phyloP scores from a whole-genome alignment of 2,329 filamentous ascomycete species.

The Phaeosphaeriaceae sp. region DNA sequence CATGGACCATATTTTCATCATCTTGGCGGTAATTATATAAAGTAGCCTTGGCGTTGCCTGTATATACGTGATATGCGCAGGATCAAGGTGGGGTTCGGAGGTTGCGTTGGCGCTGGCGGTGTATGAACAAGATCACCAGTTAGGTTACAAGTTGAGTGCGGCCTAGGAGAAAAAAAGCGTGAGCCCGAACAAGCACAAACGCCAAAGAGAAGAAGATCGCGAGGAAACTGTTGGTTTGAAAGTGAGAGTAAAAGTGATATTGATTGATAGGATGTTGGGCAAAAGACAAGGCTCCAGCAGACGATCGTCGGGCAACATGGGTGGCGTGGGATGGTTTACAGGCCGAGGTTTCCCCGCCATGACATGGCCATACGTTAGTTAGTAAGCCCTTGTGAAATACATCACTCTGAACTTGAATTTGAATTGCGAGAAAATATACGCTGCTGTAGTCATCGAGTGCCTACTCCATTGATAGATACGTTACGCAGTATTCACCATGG shows the following conservation, averaged over 20 bases:
- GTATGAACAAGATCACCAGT: slow-evolving; percentile 8
- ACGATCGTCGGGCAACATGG: slow-evolving; percentile 21
- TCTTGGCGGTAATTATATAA: slow-evolving; percentile 59
- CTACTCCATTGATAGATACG: no score
- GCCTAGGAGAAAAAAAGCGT: slow-evolving; percentile 5
- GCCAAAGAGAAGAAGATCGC: slow-evolving; percentile 17
- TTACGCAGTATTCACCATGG: not conserved
- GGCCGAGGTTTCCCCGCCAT: slow-evolving; percentile 14
- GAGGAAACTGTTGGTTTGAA: slow-evolving; percentile 9
- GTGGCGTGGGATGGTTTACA: slow-evolving; percentile 18
- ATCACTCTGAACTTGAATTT: no score
- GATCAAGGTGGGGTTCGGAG: slow-evolving; percentile 10
- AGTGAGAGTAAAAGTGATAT: slow-evolving; percentile 3
- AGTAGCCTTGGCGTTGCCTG: slow-evolving; percentile 6
- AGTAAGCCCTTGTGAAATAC: not conserved
- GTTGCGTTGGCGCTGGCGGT: slow-evolving; percentile 13
- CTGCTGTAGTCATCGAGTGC: no score
- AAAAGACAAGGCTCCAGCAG: slow-evolving; percentile 4
- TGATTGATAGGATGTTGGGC: no score
- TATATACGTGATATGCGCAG: slow-evolving; percentile 22
- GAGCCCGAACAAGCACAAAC: slow-evolving; percentile 14
- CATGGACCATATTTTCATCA: slow-evolving; percentile 99
- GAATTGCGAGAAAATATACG: no score
- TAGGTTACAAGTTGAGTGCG: slow-evolving; percentile 1
- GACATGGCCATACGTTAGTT: not conserved